These are phyloP conservation scores for Inosperma sp. DNA, from an alignment of 768 basidiomycete genomes.

Conservation along the genomic window DNA sequence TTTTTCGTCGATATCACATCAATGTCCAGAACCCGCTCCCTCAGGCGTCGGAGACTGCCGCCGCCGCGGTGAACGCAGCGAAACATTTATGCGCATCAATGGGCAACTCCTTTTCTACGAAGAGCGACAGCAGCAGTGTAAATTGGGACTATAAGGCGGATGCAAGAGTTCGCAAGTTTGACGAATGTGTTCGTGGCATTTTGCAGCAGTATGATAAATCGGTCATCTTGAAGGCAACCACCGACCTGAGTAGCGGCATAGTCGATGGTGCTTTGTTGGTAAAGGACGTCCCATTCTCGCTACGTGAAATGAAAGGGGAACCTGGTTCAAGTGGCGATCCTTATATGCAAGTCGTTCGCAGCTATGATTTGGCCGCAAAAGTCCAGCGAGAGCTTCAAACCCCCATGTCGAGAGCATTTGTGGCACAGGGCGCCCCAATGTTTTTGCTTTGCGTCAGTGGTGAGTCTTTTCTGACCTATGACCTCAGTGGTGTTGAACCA, in stretches of 20 bases:
- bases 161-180: neutral
- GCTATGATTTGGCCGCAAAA: neutral
- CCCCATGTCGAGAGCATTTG: neutral
- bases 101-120: neutral
- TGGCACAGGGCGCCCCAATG: neutral
- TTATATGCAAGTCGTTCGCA: neutral
- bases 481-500: neutral
- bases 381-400: neutral
- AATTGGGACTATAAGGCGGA: neutral
- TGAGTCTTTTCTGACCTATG: neutral
- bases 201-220: neutral
- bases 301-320: neutral
- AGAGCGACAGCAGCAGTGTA: neutral
- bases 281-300: neutral
- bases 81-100: neutral
- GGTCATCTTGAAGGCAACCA: neutral
- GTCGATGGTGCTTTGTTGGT: neutral
- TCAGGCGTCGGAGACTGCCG: neutral
- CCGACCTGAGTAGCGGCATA: neutral
- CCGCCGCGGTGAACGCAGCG: neutral
- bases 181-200: neutral
- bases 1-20: neutral
- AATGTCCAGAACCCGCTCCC: neutral
- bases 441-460: constrained; percentile 4
- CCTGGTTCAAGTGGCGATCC: neutral